Evolutionary conservation across 495 filamentous ascomycete species (phyloP).

Genomic region (Bryoglossum gracile): DNA sequence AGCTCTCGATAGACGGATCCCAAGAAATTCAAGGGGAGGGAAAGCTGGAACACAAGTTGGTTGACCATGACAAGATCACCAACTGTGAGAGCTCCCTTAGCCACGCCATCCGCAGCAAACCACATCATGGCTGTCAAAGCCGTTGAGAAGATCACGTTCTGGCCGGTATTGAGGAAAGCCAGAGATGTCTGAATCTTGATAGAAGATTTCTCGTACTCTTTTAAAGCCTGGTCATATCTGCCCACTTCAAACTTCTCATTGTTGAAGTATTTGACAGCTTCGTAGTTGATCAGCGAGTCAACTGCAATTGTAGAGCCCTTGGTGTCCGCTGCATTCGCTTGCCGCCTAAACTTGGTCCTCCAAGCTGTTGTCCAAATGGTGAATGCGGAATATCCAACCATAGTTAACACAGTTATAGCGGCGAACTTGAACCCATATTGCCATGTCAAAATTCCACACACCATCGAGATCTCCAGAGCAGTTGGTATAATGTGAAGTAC

Average conservation of each 20-base stretch:
- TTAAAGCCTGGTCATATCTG: constrained; percentile 81
- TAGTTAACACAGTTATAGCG: constrained; percentile 81
- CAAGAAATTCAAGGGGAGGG: constrained; percentile 91
- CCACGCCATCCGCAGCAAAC: constrained; percentile 82
- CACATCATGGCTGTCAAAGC: constrained; percentile 99
- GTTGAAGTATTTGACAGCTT: constrained; percentile 99
- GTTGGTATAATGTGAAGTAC: constrained; percentile 96
- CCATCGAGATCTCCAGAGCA: constrained; percentile 86
- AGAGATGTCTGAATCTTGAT: constrained; percentile 95
- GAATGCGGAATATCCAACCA: constrained; percentile 89
- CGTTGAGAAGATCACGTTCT: constrained; percentile 94
- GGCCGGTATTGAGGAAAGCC: constrained; percentile 91
- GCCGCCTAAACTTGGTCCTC: constrained; percentile 91
- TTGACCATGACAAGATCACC: constrained; percentile 98
- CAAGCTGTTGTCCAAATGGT: constrained; percentile 93
- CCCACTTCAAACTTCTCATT: constrained; percentile 91
- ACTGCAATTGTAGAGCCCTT: constrained; percentile 91
- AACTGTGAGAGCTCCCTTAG: constrained; percentile 73
- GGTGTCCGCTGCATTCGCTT: constrained; percentile 94
- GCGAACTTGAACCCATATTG: constrained; percentile 91
- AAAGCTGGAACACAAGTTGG: constrained; percentile 96
- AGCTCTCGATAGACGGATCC: constrained; percentile 95
- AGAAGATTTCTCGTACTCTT: constrained; percentile 82
- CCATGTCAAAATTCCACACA: constrained; percentile 89
- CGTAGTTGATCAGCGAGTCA: constrained; percentile 95